These are phyloP conservation scores for Sporothrix phasma DNA, from an alignment of 2,329 filamentous ascomycete species.

Conservation along the genomic window DNA sequence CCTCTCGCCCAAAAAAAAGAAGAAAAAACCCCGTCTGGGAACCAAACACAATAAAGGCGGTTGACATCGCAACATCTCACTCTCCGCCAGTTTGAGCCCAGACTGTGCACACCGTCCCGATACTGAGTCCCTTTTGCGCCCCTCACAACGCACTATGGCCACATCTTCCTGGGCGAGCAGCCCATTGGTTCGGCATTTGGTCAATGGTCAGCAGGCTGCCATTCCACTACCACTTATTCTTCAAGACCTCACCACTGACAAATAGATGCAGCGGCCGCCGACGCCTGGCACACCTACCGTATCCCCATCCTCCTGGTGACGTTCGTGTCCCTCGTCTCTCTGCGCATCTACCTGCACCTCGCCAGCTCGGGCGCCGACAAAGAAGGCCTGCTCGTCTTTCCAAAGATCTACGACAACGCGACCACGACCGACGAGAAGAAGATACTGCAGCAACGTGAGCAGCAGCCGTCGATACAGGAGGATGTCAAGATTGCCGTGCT, in stretches of 20 bases:
- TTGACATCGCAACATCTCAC: background rate
- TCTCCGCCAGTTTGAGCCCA: background rate
- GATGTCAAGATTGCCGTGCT: background rate
- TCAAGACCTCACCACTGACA: constrained; percentile 1
- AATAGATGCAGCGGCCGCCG: constrained; percentile 22
- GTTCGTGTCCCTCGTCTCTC: constrained; percentile 29
- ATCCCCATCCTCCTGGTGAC: constrained; percentile 34
- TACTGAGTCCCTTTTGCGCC: background rate
- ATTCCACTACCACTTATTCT: background rate
- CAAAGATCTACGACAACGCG: constrained; percentile 26
- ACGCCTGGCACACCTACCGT: constrained; percentile 39
- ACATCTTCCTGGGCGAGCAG: constrained; percentile 7
- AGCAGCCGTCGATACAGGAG: background rate
- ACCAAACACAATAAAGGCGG: background rate
- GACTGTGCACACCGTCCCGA: background rate
- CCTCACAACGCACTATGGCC: constrained; percentile 11
- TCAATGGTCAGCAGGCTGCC: background rate
- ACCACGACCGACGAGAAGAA: constrained; percentile 9
- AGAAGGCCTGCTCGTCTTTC: constrained; percentile 29
- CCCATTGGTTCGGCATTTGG: constrained; percentile 3
- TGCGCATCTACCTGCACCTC: constrained; percentile 35
- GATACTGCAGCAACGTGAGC: background rate
- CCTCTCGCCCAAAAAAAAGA: constrained; percentile 1
- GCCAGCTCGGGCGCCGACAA: constrained; percentile 23
- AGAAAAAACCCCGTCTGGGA: too few relatives aligned